Conservation (phyloP, 352 stramenopile species). For the Elongisporangium senticosum region DNA sequence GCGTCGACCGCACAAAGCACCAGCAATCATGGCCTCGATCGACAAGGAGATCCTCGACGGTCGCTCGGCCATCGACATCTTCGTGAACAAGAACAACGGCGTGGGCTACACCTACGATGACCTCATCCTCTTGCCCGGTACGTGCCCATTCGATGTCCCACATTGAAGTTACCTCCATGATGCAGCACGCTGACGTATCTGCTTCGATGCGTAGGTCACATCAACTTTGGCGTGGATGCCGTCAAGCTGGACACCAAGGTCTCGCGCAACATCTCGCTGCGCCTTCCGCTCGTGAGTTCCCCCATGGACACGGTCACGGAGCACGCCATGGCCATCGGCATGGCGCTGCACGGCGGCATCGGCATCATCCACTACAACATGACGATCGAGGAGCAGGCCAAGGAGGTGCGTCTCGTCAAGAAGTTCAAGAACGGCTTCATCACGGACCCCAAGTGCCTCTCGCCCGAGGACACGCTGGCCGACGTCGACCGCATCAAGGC, state of each 20-base stretch:
- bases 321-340: constrained; percentile 98
- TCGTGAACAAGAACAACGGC: constrained; percentile 83
- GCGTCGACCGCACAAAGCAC: constrained; percentile 4
- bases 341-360: constrained; percentile 98
- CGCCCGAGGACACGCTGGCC: constrained; percentile 92
- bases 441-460: constrained; percentile 96
- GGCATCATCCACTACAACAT: constrained; percentile 99
- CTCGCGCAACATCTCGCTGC: constrained; percentile 94
- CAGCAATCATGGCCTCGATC: constrained; percentile 26
- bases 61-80: constrained; percentile 76
- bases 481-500: constrained; percentile 96
- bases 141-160: constrained; percentile 5
- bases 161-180: constrained; percentile 14
- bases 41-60: constrained; percentile 65
- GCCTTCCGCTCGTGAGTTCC: constrained; percentile 94
- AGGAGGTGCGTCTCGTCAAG: constrained; percentile 94
- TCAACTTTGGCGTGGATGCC: constrained; percentile 91
- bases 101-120: constrained; percentile 70
- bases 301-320: constrained; percentile 99
- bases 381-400: constrained; percentile 95
- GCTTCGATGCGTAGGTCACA: constrained; percentile 59
- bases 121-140: constrained; percentile 66
- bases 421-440: constrained; percentile 99
- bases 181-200: constrained; percentile 2
- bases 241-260: constrained; percentile 95